Percentiles rank a stretch among this genome's conserved stretches.
phyloP scores from a whole-genome alignment of 345 rosid species.

The Luvunga scandens region DNA sequence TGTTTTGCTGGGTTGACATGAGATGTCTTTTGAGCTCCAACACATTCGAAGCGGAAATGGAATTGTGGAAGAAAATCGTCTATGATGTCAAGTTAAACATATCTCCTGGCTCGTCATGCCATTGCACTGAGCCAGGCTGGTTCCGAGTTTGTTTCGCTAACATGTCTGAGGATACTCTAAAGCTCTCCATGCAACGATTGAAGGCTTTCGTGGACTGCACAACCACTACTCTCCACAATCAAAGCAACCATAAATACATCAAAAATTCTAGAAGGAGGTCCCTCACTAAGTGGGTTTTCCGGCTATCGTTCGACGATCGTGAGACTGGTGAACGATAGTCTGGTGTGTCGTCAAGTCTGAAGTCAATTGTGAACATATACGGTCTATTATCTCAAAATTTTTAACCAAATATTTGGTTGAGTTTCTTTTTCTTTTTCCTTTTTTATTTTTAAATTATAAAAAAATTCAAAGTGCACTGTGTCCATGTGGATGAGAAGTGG shows the following conservation, averaged over 20 bases:
- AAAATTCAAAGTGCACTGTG: constrained; percentile 38
- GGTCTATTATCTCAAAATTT: not conserved
- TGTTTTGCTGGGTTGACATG: constrained; percentile 90
- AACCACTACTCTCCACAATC: constrained; percentile 20
- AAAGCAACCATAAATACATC: constrained; percentile 44
- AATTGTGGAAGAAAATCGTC: constrained; percentile 75
- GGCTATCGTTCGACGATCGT: constrained; percentile 66
- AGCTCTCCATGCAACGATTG: constrained; percentile 57
- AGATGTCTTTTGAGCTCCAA: constrained; percentile 59
- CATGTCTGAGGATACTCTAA: constrained; percentile 62
- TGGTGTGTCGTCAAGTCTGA: constrained; percentile 15
- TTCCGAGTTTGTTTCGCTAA: constrained; percentile 76
- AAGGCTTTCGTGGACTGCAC: constrained; percentile 49
- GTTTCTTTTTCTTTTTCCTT: not conserved
- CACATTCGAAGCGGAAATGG: constrained; percentile 75
- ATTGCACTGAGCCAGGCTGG: constrained; percentile 83
- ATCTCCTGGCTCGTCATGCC: constrained; percentile 76
- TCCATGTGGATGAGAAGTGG: constrained; percentile 40
- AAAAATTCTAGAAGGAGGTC: constrained; percentile 51
- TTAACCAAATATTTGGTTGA: constrained; percentile 16
- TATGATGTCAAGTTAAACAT: constrained; percentile 62
- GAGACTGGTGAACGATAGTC: constrained; percentile 61
- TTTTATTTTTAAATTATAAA: constrained; percentile 13
- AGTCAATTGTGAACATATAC: constrained; percentile 17
- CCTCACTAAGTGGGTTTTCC: constrained; percentile 68